Evolutionary conservation across 352 stramenopile genomes (phyloP), one percentile per base, ranked within the genome.

Genomic region (Phytophthora gonapodyides): DNA sequence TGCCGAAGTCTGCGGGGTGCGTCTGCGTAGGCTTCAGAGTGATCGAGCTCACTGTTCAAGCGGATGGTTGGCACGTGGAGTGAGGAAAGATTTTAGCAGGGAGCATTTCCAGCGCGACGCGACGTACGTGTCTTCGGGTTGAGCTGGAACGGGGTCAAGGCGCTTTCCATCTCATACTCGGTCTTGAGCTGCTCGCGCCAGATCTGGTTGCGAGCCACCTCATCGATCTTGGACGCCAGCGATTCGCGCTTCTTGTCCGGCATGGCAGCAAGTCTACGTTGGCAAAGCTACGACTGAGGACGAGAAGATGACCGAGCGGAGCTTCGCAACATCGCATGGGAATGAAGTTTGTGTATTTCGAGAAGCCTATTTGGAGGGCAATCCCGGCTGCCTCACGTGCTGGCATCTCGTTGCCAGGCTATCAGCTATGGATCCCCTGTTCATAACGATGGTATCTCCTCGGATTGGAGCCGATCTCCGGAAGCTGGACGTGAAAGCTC

Each of bases 131-230:
- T 93, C 43, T 91, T 94, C 5, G 84, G 83, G 56, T 94, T 94
- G 60, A 93, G 73, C 62, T 94, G 85, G 66, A 94, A 94, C 5
- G 78, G 78, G 17, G 85, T 94, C 5, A 91, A 67, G 15, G 73
- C 64, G 40, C 83, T 83, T 57, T 94, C 85, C 67, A 87, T 82
- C 51, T 81, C 63, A 64, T 93, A 91, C 47, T 94, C 85, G 33
- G 84, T 91, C 62, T 88, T 89, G 55, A 94, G 77, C 46, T 93
- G 85, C 61, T 94, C 85, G n/a, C 85, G 83, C 83, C 83, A 94
- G 68, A 94, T 94, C 74, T 94, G 85, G 61, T 94, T 94, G 49
- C 80, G 78, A 27, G 83, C 80, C 49, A 94, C 85, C 63, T 94
- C 85, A 68, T 92, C 85, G 54, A 87, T 91, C 71, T 91, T 93